phyloP scores from a whole-genome alignment of 768 basidiomycete species.

The Amanita polypyramis region DNA sequence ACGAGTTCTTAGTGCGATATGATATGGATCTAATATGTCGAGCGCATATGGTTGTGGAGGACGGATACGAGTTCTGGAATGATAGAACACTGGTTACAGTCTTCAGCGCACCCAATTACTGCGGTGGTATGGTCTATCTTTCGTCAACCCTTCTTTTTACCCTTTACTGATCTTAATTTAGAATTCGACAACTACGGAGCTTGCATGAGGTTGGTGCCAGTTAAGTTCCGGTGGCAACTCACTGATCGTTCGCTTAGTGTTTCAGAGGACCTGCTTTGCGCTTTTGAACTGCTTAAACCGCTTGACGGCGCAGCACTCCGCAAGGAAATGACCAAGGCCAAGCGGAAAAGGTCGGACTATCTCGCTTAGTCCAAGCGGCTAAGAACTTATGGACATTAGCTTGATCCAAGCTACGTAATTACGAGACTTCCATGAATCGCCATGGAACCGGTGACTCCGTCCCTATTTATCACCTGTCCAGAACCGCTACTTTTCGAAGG shows the following conservation, averaged over 20 bases:
- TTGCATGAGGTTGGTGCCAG: constrained; percentile 69
- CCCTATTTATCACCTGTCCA: constrained; percentile 6
- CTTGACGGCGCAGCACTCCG: constrained; percentile 88
- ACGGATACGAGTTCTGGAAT: constrained; percentile 99
- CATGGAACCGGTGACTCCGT: constrained; percentile 5
- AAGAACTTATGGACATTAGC: neutral
- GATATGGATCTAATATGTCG: constrained; percentile 99
- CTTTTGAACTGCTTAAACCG: constrained; percentile 95
- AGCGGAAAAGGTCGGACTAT: constrained; percentile 79
- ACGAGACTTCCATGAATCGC: neutral
- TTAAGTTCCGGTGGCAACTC: constrained; percentile 1
- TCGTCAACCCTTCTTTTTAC: constrained; percentile 5
- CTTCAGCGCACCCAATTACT: constrained; percentile 96
- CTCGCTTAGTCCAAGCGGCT: neutral
- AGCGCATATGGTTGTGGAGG: constrained; percentile 99
- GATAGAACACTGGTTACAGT: constrained; percentile 97
- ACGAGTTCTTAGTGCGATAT: constrained; percentile 87
- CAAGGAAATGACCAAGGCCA: constrained; percentile 98
- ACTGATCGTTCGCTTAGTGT: constrained; percentile 42
- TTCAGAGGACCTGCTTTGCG: constrained; percentile 93
- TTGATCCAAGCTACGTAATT: constrained; percentile 9
- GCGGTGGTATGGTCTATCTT: constrained; percentile 63
- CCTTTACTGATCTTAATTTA: constrained; percentile 20
- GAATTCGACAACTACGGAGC: constrained; percentile 95
- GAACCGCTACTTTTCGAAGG: constrained; percentile 3